phyloP scores from a whole-genome alignment of 164 flowering plant species.

The Nymphaea thermarum region DNA sequence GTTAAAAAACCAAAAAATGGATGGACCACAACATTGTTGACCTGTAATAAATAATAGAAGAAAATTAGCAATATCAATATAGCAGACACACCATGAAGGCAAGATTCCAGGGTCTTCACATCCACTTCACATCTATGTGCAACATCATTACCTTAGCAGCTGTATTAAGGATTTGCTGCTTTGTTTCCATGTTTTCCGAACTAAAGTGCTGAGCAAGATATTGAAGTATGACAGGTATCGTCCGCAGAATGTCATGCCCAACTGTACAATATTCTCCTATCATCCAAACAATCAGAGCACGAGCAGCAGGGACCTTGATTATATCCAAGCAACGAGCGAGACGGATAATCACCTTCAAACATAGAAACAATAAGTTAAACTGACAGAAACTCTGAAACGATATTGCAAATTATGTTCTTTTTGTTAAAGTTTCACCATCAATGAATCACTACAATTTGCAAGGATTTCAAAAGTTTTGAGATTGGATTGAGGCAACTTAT shows the following conservation, averaged over 20 bases:
- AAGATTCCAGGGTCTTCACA: not conserved
- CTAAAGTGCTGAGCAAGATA: slow-evolving; percentile 73
- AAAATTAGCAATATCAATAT: too few relatives aligned
- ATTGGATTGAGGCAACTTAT: too few relatives aligned
- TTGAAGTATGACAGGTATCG: slow-evolving; percentile 41
- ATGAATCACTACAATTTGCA: too few relatives aligned
- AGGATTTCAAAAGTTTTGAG: too few relatives aligned
- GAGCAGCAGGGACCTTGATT: slow-evolving; percentile 73
- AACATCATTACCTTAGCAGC: slow-evolving; percentile 45
- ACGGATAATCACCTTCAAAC: slow-evolving; percentile 56
- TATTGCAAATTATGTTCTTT: too few relatives aligned
- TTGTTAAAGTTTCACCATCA: too few relatives aligned
- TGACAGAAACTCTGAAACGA: too few relatives aligned
- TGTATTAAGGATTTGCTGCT: slow-evolving; percentile 81
- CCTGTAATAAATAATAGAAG: too few relatives aligned
- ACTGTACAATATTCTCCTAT: slow-evolving; percentile 70
- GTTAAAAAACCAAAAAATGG: too few relatives aligned
- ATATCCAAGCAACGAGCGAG: slow-evolving; percentile 73
- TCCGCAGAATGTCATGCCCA: slow-evolving; percentile 52
- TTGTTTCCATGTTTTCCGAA: slow-evolving; percentile 67
- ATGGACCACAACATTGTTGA: too few relatives aligned
- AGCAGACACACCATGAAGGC: too few relatives aligned
- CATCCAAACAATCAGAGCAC: slow-evolving; percentile 86
- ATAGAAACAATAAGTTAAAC: not conserved
- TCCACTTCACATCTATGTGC: not conserved